Evolutionary conservation across 2,329 filamentous ascomycete species (phyloP), one percentile per base, ranked within the genome.

Genomic region (Colletotrichum tanaceti): DNA sequence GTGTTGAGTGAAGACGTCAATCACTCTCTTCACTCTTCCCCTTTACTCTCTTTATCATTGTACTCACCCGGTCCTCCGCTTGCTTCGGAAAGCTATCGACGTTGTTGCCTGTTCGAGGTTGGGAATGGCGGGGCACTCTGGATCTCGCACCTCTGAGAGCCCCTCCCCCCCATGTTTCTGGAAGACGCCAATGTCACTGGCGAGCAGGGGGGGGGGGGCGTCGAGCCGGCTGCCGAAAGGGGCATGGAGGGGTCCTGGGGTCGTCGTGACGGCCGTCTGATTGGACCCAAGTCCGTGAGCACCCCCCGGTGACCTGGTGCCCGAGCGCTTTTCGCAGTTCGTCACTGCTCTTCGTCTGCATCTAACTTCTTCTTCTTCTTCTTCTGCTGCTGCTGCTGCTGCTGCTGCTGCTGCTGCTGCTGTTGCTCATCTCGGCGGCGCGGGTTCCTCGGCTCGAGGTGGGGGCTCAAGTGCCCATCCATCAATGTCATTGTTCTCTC

Each of bases 391-490:
- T 28, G 28, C 28, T 28, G 28, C 28, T 28, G 28, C 28, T 28
- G 28, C 28, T 28, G 28, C 28, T 28, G 28, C 28, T 13, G n/a
- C 16, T 2, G 10, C 9, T 59, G n/a, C 39, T 55, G 32, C 38
- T 35, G 18, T 20, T 41, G n/a, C 20, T 41, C n/a, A 47, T 3
- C 39, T 43, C 57, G 66, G 66, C 62, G 49, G 55, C 66, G 28
- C 65, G 65, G 66, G 28, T 57, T 66, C 16, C 24, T 69, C 66
- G 62, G 63, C 28, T 66, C 55, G 41, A 39, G 43, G 49, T 55
- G n/a, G 65, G 60, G 46, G 53, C 44, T 18, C 22, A 28, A 28
- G 28, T 22, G 38, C n/a, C n/a, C n/a, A n/a, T n/a, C 39, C 38
- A 22, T 54, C 43, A 46, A 20, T 20, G 43, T 3, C n/a, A 20